These are phyloP conservation scores for Toxicodendron radicans DNA, from an alignment of 345 rosid genomes.

Conservation along the genomic window DNA sequence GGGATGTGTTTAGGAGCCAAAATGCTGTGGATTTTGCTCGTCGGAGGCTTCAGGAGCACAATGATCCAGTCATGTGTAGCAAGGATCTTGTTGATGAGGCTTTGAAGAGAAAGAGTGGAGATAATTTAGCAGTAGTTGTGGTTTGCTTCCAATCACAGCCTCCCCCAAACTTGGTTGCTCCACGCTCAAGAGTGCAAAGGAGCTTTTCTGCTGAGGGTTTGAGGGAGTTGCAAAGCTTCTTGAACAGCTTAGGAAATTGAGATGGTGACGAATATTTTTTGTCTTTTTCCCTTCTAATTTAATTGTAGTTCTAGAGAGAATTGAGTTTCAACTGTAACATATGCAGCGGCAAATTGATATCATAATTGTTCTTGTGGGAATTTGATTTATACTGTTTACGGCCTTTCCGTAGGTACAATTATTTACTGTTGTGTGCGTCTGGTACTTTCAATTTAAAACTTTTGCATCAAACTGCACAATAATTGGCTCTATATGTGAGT, in stretches of 20 bases:
- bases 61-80: constrained; percentile 70
- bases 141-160: constrained; percentile 72
- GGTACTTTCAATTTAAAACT: not conserved
- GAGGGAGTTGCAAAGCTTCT: constrained; percentile 67
- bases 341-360: constrained; percentile 36
- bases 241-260: constrained; percentile 55
- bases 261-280: constrained; percentile 18
- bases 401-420: constrained; percentile 9
- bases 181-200: constrained; percentile 59
- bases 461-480: not conserved
- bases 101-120: constrained; percentile 82
- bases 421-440: not conserved
- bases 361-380: not conserved
- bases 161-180: constrained; percentile 68
- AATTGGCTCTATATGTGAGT: not conserved
- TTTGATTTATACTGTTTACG: constrained; percentile 1
- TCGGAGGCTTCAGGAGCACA: constrained; percentile 79
- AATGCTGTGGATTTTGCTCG: constrained; percentile 89
- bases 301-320: constrained; percentile 28
- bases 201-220: constrained; percentile 81
- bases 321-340: constrained; percentile 53
- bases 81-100: constrained; percentile 83
- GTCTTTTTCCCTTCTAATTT: constrained; percentile 4
- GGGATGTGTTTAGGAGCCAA: constrained; percentile 91
- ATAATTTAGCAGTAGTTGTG: constrained; percentile 71